A percentile compares a stretch with the other conserved stretches of the same genome.
Evolutionary conservation across 495 filamentous ascomycete genomes (phyloP).

Genomic region (Neurospora sp.): DNA sequence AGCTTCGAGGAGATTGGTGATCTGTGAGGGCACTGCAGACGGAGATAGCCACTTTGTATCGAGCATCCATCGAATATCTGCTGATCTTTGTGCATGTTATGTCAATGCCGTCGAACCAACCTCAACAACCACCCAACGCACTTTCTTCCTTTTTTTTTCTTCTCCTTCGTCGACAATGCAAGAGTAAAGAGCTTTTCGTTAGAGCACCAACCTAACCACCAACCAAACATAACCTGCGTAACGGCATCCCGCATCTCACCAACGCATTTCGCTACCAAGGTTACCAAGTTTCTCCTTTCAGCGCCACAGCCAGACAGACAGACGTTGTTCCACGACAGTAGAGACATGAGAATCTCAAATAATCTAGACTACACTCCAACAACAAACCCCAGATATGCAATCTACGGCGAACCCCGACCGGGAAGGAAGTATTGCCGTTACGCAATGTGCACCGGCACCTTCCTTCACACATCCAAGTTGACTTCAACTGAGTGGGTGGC

Average conservation of each 20-base stretch:
- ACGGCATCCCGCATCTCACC: not conserved
- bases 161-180: not conserved
- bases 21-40: not conserved
- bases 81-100: not conserved
- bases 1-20: slow-evolving; percentile 33
- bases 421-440: not conserved
- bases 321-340: not conserved
- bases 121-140: not conserved
- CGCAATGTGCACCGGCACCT: not conserved
- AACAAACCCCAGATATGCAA: not conserved
- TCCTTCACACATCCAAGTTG: not conserved
- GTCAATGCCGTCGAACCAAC: not conserved
- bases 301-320: not conserved
- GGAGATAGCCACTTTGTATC: not conserved
- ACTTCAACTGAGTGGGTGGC: not conserved
- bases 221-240: not conserved
- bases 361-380: not conserved
- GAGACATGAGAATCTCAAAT: not conserved
- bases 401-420: not conserved
- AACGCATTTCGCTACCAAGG: not conserved
- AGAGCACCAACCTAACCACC: not conserved
- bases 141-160: not conserved
- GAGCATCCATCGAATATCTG: not conserved
- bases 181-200: not conserved
- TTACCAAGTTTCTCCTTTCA: not conserved